A percentile compares a stretch with the other conserved stretches of the same genome.
phyloP scores from a whole-genome alignment of 1,284 basidiomycete genomes.

The Vanrija sp. region DNA sequence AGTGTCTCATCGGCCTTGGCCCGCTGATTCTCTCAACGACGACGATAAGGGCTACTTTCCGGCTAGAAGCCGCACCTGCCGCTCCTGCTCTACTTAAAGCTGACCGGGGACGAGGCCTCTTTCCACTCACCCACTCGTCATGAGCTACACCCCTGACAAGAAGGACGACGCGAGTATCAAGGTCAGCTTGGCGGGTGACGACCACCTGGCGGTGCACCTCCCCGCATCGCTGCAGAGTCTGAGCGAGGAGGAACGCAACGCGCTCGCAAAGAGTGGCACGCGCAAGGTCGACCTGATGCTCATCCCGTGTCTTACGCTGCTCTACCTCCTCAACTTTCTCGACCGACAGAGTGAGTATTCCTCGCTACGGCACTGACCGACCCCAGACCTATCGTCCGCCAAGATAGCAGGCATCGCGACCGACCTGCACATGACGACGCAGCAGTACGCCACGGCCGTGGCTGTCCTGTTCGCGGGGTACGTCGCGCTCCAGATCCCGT shows the following conservation, averaged over 20 bases:
- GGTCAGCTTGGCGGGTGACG: constrained; percentile 5
- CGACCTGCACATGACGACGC: constrained; percentile 29
- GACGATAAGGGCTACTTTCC: no score
- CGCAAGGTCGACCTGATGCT: constrained; percentile 36
- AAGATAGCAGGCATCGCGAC: constrained; percentile 33
- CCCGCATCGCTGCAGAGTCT: constrained; percentile 29
- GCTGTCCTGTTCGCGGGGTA: constrained; percentile 48
- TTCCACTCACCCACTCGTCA: no score
- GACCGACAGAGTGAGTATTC: background rate
- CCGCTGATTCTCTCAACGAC: no score
- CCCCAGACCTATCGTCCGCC: constrained; percentile 24
- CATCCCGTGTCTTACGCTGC: background rate
- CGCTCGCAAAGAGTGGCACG: constrained; percentile 27
- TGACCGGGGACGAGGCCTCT: no score
- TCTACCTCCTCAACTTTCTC: constrained; percentile 9
- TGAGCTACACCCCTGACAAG: no score
- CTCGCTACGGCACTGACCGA: background rate
- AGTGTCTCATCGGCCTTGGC: no score
- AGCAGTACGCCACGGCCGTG: constrained; percentile 44
- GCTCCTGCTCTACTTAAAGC: no score
- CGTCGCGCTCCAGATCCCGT: constrained; percentile 36
- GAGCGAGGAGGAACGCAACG: constrained; percentile 25
- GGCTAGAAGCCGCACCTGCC: no score
- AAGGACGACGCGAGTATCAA: no score
- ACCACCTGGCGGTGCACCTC: constrained; percentile 25